Base-by-base conservation (phyloP, 2,329 filamentous ascomycete genomes). In the Lachnellula suecica region DNA sequence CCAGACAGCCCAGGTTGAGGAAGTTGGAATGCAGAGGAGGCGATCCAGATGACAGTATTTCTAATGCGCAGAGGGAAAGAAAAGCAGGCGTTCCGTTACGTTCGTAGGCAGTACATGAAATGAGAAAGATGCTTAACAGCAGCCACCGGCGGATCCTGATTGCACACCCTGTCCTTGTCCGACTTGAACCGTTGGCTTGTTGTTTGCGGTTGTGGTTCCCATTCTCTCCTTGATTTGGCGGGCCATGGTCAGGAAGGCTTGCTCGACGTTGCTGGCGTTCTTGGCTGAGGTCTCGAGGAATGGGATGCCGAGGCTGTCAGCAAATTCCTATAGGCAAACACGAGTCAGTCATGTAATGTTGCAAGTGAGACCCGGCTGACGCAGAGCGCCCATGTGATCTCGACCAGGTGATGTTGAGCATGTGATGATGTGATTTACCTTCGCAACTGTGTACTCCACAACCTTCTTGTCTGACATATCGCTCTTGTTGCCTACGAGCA, bases 381-480 rank as follows among this genome's bases (percentile, higher is more conserved):
- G 22, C 29, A 42, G 29, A 45, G 49, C 20, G 45, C 17, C 47
- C 58, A 55, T 48, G 51, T 57, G 53, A 59, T 56, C 35, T 29
- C 20, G 41, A 58, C 40, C 61, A 61, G 50, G 53, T 63, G 59
- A 61, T 61, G 20, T n/a, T 29, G 27, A 15, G 25, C 59, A 63
- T 63, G 58, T 62, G 58, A 61, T 47, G 48, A 60, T n/a, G n/a
- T n/a, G 43, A 67, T 82, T 56, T 79, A 97, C 94, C 90, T 99
- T 99, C 66, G 94, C 94, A 64, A 97, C 94, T 60, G 91, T 96
- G 84, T 99, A 99, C 75, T 99, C 94, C 58, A 99, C 94, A 37
- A 97, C 94, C 82, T 97, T 99, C 89, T 99, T 99, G 79, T 99
- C 94, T 55, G 93, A 86, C 91, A 99, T 97, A 89, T 99, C 94